Base-by-base conservation (phyloP, 495 filamentous ascomycete species). In the Talaromyces nanjingensis region DNA sequence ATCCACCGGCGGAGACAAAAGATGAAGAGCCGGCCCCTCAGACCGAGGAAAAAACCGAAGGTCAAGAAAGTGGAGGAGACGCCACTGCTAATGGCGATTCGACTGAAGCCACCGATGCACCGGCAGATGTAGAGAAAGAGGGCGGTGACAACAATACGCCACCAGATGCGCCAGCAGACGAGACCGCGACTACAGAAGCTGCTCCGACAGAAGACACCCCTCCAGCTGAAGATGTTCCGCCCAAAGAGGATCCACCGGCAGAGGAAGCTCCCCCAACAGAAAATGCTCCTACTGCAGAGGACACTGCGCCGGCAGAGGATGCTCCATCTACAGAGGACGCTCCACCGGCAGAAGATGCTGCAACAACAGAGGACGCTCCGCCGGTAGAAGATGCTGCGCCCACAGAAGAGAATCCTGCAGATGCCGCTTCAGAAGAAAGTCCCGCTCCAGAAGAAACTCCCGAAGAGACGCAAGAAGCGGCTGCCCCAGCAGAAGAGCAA, bases 401-500 rank as follows among this genome's bases (percentile, higher is more conserved):
- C 9, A 45, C 22, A 5, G 47, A 29, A 27, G 57, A 59, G 18
- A 49, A 7, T 14, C 18, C 42, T n/a, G 25, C 59, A 9, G 59
- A 61, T 1, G 2, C 59, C 25, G 20, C 60, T n/a, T 9, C 37
- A 49, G 60, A 62, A 42, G 47, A 47, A 9, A 31, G 0, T n/a
- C 24, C 60, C 6, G 64, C n/a, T 47, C 49, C 11, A 12, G 24
- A 57, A 31, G 61, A 55, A 18, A n/a, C 57, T 16, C 29, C 57
- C 29, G 63, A 71, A 62, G 25, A 59, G 4, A 27, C 27, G 18
- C 39, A 37, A 11, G 22, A 47, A 24, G 22, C 6, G 6, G 14
- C 54, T 45, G 20, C 56, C 20, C 22, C 54, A 9, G 60, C 24
- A 31, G 63, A 65, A 42, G 4, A 66, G 20, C 66, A 65, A 62